These are phyloP conservation scores for Trichoderma koningiopsis DNA, from an alignment of 2,329 filamentous ascomycete species.

Conservation along the genomic window DNA sequence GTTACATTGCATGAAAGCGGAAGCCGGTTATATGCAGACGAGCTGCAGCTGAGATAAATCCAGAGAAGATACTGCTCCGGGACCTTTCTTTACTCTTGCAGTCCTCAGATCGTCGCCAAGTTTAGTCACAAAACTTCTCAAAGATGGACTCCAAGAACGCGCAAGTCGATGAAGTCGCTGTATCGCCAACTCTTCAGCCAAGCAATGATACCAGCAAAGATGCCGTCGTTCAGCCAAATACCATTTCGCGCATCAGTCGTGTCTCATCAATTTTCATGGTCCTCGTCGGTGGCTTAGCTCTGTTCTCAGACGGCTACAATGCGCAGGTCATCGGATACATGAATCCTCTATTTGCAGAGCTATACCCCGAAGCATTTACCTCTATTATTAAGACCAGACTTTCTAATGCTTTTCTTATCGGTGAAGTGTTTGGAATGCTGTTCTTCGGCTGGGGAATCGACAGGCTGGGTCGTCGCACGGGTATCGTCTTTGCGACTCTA, in stretches of 20 bases:
- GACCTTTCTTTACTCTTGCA: background rate
- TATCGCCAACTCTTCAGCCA: conserved; percentile 3
- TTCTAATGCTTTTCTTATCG: conserved; percentile 45
- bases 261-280: conserved; percentile 27
- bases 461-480: conserved; percentile 48
- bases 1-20: background rate
- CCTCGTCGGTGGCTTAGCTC: conserved; percentile 36
- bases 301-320: conserved; percentile 42
- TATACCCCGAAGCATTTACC: conserved; percentile 40
- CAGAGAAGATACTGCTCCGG: background rate
- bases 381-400: conserved; percentile 41
- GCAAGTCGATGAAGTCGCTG: background rate
- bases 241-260: background rate
- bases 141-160: background rate
- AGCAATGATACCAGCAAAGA: background rate
- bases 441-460: conserved; percentile 48
- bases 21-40: background rate
- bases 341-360: conserved; percentile 36
- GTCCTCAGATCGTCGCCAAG: background rate
- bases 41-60: background rate
- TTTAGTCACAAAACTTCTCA: background rate
- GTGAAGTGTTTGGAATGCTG: conserved; percentile 46
- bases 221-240: background rate
- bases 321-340: conserved; percentile 40
- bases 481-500: conserved; percentile 48